Conservation (phyloP, 371 early-diverging fungal genomes). For the Blakeslea trispora region DNA sequence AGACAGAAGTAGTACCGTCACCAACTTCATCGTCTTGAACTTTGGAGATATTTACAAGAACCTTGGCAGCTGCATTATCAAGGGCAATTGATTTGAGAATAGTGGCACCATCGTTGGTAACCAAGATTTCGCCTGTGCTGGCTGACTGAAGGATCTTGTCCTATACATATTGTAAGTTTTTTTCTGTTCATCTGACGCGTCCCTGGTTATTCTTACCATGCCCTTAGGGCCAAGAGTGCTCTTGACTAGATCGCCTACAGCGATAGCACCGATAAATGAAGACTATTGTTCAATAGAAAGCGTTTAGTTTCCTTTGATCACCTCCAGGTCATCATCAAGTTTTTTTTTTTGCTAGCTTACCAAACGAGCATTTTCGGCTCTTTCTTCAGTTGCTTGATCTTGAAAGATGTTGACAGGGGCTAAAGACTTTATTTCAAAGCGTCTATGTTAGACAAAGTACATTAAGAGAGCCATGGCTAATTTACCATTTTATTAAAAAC, state of each 20-base stretch:
- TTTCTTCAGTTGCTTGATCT: conserved; percentile 93
- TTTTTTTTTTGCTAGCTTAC: too few relatives aligned
- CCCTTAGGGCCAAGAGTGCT: conserved; percentile 87
- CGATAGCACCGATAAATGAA: conserved; percentile 92
- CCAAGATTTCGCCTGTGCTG: conserved; percentile 82
- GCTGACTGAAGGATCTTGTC: conserved; percentile 98
- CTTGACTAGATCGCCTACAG: conserved; percentile 98
- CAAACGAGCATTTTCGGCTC: conserved; percentile 97
- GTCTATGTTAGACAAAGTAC: too few relatives aligned
- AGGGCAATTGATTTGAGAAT: conserved; percentile 98
- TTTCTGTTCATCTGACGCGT: conserved; percentile 3
- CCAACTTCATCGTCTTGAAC: conserved; percentile 99
- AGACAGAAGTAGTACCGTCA: conserved; percentile 99
- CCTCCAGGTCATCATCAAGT: too few relatives aligned
- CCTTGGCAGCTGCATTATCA: conserved; percentile 98
- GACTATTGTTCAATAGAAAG: too few relatives aligned
- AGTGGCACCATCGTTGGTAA: conserved; percentile 99
- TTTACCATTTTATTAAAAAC: too few relatives aligned
- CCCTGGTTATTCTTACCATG: conserved; percentile 57
- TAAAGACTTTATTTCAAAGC: conserved; percentile 63
- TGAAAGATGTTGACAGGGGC: conserved; percentile 86
- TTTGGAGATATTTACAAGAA: conserved; percentile 97
- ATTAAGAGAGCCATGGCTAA: too few relatives aligned
- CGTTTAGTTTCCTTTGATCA: too few relatives aligned
- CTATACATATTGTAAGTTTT: conserved; percentile 30